These are phyloP conservation scores for Camellia oleifera DNA, from an alignment of 179 eudicot genomes.

Conservation along the genomic window DNA sequence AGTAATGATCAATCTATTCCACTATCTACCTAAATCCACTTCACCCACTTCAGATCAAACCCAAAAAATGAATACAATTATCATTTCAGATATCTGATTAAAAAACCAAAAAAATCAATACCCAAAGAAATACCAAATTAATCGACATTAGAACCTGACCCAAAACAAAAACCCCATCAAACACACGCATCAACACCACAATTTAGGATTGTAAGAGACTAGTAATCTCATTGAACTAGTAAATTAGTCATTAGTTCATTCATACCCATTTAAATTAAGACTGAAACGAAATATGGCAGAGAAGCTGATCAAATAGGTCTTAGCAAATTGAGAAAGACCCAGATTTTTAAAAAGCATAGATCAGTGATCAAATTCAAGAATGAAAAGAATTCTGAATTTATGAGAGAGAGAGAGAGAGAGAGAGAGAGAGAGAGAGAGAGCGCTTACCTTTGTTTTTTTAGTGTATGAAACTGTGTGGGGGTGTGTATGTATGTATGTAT, in stretches of 20 bases:
- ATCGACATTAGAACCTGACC: neutral
- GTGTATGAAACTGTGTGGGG: no score
- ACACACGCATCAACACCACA: no score
- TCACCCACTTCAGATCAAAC: slow-evolving; percentile 4
- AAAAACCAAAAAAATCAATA: neutral
- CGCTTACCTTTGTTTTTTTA: no score
- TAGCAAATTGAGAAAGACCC: slow-evolving; percentile 4
- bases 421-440: no score
- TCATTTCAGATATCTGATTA: neutral
- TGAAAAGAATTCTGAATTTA: no score
- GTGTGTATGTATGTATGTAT: neutral
- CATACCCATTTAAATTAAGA: neutral
- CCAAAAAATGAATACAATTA: neutral
- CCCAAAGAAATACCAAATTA: neutral
- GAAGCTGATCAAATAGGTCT: neutral
- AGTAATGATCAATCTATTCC: neutral
- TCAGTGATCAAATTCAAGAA: no score
- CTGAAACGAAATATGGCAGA: no score
- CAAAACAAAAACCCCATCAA: neutral
- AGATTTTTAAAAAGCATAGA: neutral
- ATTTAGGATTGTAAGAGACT: no score
- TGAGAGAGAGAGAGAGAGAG: no score
- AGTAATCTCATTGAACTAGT: no score
- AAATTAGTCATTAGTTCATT: no score
- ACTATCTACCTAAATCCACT: neutral